Percentiles rank a stretch among this genome's conserved stretches.
Evolutionary conservation across 2,329 filamentous ascomycete genomes (phyloP).

Genomic region (Xylaria hypoxylon): DNA sequence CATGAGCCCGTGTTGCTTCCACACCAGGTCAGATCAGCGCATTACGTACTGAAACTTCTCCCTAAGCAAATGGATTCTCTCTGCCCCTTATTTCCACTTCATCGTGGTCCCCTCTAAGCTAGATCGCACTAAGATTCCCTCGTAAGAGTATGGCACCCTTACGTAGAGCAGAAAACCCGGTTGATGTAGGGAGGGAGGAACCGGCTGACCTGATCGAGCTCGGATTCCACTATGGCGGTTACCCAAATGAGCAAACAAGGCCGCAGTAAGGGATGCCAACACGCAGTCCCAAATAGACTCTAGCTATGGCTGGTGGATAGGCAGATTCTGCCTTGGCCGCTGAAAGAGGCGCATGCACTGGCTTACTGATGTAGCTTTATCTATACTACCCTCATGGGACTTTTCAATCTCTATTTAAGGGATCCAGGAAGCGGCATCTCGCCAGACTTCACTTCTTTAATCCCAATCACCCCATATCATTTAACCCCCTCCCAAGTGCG

Average conservation of each 20-base stretch:
- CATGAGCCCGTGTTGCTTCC: constrained; percentile 28
- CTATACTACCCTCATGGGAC: neutral
- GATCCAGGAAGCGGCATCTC: neutral
- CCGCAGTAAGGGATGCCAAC: neutral
- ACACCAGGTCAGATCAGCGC: constrained; percentile 24
- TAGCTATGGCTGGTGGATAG: neutral
- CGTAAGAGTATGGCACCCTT: too few relatives aligned
- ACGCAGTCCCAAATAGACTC: neutral
- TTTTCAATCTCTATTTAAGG: constrained; percentile 5
- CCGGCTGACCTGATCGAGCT: constrained; percentile 2
- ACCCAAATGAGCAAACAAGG: neutral
- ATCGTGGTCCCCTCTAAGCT: constrained; percentile 5
- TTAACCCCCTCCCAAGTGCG: neutral
- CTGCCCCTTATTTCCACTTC: constrained; percentile 3
- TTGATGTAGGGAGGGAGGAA: neutral
- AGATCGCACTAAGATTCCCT: neutral
- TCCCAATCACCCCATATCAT: neutral
- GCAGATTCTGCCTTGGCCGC: constrained; percentile 1
- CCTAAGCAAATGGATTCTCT: neutral
- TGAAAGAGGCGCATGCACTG: neutral
- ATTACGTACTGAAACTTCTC: constrained; percentile 1
- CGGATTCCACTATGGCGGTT: neutral
- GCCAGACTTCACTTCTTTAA: neutral
- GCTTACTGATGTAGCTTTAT: neutral
- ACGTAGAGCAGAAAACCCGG: too few relatives aligned